Percentiles rank a stretch among this genome's conserved stretches.
These are phyloP conservation scores for Apiospora pterosperma DNA, from an alignment of 2,329 filamentous ascomycete species.

Conservation along the genomic window DNA sequence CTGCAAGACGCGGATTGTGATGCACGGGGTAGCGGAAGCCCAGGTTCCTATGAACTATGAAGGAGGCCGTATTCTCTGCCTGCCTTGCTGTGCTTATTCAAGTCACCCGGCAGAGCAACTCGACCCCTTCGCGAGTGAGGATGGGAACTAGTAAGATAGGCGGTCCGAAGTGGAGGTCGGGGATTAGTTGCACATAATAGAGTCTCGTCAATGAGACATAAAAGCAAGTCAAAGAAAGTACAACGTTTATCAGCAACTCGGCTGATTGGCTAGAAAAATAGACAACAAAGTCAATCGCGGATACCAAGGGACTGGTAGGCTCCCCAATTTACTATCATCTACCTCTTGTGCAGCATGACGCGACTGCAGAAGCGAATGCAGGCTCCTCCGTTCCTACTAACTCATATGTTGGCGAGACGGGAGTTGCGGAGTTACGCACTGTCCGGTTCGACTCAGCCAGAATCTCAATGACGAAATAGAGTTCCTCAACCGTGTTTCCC, in stretches of 20 bases:
- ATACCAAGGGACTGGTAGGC: constrained; percentile 2
- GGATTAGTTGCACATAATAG: constrained; percentile 1
- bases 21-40: not conserved
- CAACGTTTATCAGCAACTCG: not conserved
- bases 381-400: not conserved
- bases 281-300: not conserved
- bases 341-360: not conserved
- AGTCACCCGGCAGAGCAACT: not conserved
- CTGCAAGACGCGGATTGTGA: not conserved
- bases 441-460: not conserved
- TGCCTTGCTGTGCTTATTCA: not conserved
- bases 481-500: not conserved
- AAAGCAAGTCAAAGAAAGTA: constrained; percentile 4
- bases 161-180: not conserved
- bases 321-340: not conserved
- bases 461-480: not conserved
- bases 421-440: not conserved
- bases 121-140: not conserved
- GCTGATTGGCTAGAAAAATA: not conserved
- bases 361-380: not conserved
- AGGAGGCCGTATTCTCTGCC: not conserved
- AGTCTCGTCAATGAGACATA: constrained; percentile 1
- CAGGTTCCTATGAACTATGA: not conserved
- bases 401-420: not conserved
- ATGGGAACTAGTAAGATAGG: not conserved